Conservation (phyloP, 192 early-diverging fungal genomes). For the Allomyces macrogynus region DNA sequence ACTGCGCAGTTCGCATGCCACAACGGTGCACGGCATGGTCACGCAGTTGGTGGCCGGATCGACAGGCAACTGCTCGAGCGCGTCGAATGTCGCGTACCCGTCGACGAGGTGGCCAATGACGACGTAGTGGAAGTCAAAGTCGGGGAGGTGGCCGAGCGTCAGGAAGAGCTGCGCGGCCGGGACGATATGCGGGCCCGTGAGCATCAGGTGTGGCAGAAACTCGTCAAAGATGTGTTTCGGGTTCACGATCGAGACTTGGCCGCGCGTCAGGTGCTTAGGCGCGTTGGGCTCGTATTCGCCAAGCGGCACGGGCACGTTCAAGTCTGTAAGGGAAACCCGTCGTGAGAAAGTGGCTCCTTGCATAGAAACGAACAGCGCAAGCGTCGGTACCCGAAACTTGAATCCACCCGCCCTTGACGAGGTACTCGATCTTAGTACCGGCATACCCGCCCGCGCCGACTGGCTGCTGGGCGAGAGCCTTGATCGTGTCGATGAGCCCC, state of each 20-base stretch:
- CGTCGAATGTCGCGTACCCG: background rate
- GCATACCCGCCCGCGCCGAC: background rate
- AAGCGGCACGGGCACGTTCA: background rate
- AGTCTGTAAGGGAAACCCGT: background rate
- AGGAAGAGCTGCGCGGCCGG: background rate
- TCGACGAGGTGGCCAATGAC: background rate
- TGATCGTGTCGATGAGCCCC: too few species aligned
- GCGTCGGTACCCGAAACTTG: background rate
- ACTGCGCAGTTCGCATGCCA: too few species aligned
- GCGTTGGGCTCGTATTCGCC: background rate
- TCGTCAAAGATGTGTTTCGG: background rate
- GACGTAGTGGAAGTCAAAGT: background rate
- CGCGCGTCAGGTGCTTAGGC: background rate
- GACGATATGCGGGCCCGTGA: background rate
- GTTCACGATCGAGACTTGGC: background rate
- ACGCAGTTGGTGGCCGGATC: background rate
- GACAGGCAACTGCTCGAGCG: background rate
- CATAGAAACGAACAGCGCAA: too few species aligned
- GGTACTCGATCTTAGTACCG: background rate
- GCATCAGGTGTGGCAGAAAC: background rate
- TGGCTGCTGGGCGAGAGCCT: too few species aligned
- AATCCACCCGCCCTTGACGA: background rate
- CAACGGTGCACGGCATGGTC: too few species aligned
- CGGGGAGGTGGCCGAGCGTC: background rate
- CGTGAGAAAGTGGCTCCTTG: too few species aligned